A percentile compares a stretch with the other conserved stretches of the same genome.
phyloP scores from a whole-genome alignment of 208 protist species.

The Trichomonas vaginalis region DNA sequence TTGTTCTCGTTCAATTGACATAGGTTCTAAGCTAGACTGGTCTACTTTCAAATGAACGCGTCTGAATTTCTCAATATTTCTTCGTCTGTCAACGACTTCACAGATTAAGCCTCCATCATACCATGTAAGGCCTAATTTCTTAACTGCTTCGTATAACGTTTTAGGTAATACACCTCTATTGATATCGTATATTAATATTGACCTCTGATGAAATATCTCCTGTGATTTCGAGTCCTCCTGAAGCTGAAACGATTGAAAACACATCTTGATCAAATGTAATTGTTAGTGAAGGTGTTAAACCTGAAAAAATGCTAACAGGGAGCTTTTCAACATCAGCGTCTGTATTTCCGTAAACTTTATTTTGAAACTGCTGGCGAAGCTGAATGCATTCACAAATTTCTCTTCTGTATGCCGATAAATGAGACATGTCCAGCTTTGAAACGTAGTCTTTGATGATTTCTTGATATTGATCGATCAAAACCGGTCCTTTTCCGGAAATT shows the following conservation, averaged over 20 bases:
- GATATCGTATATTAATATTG: background rate
- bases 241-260: background rate
- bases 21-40: background rate
- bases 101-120: background rate
- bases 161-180: background rate
- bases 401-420: background rate
- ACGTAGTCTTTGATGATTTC: background rate
- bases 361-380: background rate
- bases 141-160: background rate
- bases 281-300: background rate
- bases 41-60: background rate
- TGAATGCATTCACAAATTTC: background rate
- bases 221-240: background rate
- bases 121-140: background rate
- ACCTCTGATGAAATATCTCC: background rate
- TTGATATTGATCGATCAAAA: background rate
- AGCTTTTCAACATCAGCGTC: background rate
- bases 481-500: background rate
- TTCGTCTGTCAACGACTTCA: background rate
- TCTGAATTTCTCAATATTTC: background rate
- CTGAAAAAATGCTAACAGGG: background rate
- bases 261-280: background rate
- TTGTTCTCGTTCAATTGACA: background rate
- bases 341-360: background rate
- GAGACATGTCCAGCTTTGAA: background rate